Base-by-base conservation (phyloP, 306 rosid species). In the Vigna trinervia region DNA sequence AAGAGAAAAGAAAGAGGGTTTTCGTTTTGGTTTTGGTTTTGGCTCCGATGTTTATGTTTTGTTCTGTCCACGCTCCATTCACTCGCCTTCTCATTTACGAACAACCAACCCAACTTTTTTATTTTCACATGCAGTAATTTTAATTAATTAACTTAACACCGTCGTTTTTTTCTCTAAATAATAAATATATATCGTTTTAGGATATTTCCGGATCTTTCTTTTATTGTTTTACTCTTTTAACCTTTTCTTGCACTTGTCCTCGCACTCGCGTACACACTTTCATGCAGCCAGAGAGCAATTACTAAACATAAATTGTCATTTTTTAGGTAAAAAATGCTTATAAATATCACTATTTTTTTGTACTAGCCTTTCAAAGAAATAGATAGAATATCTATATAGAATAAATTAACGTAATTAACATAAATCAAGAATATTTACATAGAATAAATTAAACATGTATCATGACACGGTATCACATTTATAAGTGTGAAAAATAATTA, bases 31-130 rank as follows among this genome's bases (percentile, higher is more conserved):
- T 72, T 36, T 74, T 11, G 59, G 12, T 48, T 68, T 36, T 30
- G 46, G 56, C 54, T 12, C 15, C 8, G 56, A 1, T 58, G 17
- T 32, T 12, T 20, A 6, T 45, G 39, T 41, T 51, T 45, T 53
- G 28, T 60, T 53, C 58, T n/a, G 12, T 43, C 51, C 60, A 3
- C 51, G 38, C 47, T 3, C 69, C 4, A 10, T 5, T 14, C 78
- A 13, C 67, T 12, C 68, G 12, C 50, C 70, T 71, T 85, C 58
- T 54, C 67, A 60, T 72, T 30, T 87, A 82, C 86, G 89, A 83
- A 87, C 88, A 81, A 74, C 60, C 14, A 61, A 17, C 82, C 86
- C 74, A 70, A 87, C 71, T 84, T 64, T 70, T 71, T 61, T 20
- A 34, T 60, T 38, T 26, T 13, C 41, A n/a, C n/a, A 17, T 10